Percentiles rank a stretch among this genome's conserved stretches.
Conservation (phyloP, 306 rosid genomes). For the Trichosanthes cucumerina region DNA sequence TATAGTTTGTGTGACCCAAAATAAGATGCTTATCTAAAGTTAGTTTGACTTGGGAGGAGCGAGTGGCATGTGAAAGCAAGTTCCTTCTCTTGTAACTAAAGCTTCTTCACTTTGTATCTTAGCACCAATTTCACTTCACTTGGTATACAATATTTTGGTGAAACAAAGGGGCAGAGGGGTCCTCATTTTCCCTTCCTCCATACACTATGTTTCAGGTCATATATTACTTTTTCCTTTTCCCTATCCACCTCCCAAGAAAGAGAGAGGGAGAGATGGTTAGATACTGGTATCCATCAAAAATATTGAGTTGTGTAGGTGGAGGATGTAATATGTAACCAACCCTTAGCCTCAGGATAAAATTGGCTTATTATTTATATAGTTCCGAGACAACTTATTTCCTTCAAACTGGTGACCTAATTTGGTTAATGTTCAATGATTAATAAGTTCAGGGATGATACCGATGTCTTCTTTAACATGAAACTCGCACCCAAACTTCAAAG, state of each 20-base stretch:
- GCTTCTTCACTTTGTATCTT: conserved; percentile 9
- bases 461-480: neutral
- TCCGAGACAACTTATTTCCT: neutral
- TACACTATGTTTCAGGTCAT: neutral
- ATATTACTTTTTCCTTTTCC: neutral
- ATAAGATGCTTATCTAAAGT: conserved; percentile 4
- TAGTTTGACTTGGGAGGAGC: conserved; percentile 1
- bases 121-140: conserved; percentile 1
- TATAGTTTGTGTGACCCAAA: conserved; percentile 5
- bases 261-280: conserved; percentile 4
- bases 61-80: conserved; percentile 4
- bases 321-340: conserved; percentile 13
- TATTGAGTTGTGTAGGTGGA: conserved; percentile 8
- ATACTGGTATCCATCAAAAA: neutral
- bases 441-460: neutral
- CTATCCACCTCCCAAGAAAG: neutral
- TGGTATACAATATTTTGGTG: neutral
- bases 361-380: neutral
- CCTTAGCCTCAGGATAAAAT: neutral
- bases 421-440: neutral
- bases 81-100: neutral
- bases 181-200: conserved; percentile 12
- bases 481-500: neutral
- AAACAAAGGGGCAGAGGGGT: conserved; percentile 2
- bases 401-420: neutral